Evolutionary conservation across 73 alveolate genomes (phyloP).

Genomic region (Paramecium sexaurelia): DNA sequence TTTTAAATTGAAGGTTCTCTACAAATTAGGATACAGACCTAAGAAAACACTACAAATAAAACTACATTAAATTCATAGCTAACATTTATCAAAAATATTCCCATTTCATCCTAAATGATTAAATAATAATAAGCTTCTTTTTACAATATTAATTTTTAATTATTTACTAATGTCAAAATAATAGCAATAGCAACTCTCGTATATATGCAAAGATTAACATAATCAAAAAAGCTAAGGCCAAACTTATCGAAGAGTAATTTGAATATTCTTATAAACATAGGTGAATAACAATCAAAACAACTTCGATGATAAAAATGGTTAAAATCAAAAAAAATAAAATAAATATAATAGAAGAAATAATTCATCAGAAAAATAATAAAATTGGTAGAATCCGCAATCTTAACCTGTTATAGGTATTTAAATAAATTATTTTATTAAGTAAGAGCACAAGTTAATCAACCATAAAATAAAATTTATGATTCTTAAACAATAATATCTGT

Average conservation of each 20-base stretch:
- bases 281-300: background rate
- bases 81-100: background rate
- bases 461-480: background rate
- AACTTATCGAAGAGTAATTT: background rate
- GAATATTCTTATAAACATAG: background rate
- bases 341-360: background rate
- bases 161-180: background rate
- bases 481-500: background rate
- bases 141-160: background rate
- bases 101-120: background rate
- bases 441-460: slow-evolving; percentile 21
- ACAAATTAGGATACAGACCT: background rate
- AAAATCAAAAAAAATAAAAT: background rate
- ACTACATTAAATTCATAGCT: background rate
- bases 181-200: background rate
- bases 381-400: background rate
- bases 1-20: background rate
- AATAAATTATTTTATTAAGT: background rate
- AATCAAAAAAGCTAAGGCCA: background rate
- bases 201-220: background rate
- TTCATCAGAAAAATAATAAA: background rate
- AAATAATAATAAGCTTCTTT: background rate
- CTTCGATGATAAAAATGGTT: background rate
- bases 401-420: background rate
- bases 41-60: background rate